These are phyloP conservation scores for Cladophialophora bantiana DNA, from an alignment of 2,329 filamentous ascomycete species.

Conservation along the genomic window DNA sequence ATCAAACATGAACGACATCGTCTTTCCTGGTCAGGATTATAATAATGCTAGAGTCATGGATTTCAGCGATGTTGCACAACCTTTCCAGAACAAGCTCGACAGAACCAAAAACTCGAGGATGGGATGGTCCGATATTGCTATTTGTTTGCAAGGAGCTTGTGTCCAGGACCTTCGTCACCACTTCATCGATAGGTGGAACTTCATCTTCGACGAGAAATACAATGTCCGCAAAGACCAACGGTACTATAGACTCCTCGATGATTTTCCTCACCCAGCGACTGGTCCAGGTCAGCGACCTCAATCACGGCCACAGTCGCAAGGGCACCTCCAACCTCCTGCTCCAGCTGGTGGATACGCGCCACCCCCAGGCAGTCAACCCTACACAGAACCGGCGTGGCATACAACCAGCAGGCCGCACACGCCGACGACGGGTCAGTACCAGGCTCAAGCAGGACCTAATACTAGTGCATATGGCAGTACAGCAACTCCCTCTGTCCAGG, in stretches of 20 bases:
- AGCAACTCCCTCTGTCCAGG: constrained; percentile 12
- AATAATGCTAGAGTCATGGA: constrained; percentile 86
- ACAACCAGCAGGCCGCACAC: constrained; percentile 35
- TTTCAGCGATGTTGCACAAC: constrained; percentile 77
- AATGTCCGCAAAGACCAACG: constrained; percentile 60
- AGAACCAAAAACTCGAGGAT: constrained; percentile 80
- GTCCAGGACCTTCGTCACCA: constrained; percentile 77
- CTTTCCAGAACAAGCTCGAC: constrained; percentile 86
- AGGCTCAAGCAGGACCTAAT: constrained; percentile 14
- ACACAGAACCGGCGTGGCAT: constrained; percentile 39
- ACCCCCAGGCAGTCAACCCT: constrained; percentile 38
- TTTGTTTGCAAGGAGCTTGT: constrained; percentile 77
- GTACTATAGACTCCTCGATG: constrained; percentile 52
- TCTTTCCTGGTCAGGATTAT: constrained; percentile 91
- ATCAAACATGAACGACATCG: constrained; percentile 72
- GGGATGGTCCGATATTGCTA: constrained; percentile 89
- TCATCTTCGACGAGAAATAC: constrained; percentile 86
- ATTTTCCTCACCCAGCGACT: constrained; percentile 44
- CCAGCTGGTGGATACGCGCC: constrained; percentile 34
- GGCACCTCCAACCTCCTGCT: constrained; percentile 39
- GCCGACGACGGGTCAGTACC: constrained; percentile 22
- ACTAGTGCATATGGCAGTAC: constrained; percentile 6
- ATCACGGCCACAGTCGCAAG: constrained; percentile 47
- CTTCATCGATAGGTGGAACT: constrained; percentile 90
- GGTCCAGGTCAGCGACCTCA: constrained; percentile 43